Base-by-base conservation (phyloP, 768 basidiomycete genomes). In the Tephrocybe sp. region DNA sequence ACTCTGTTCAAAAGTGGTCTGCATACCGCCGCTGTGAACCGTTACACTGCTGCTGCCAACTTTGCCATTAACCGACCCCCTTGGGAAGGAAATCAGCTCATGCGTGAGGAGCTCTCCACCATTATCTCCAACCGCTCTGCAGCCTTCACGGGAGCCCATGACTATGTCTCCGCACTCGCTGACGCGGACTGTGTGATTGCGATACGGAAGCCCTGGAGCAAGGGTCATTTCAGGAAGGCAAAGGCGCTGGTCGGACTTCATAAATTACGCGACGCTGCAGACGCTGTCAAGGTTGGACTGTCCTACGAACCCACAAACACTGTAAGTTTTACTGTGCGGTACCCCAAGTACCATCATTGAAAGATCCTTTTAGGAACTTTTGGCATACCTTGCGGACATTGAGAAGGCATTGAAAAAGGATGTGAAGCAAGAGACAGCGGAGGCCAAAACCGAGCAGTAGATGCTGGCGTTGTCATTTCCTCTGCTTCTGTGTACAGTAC, bases 151-250 rank as follows among this genome's bases (percentile, higher is more conserved):
- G 34, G 15, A 36, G 34, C 34, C 4, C 11, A 14, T 68, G 91
- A 95, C 67, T 86, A 75, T 59, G 76, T 92, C 45, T 79, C 81
- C 20, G 88, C 93, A 3, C 71, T 95, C 7, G 85, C 85, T 23
- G 97, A 99, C 63, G 94, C 97, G 0, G 94, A 98, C 50, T 85
- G 86, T 1, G 93, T 98, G 62, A 86, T 97, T 36, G 69, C 81
- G 56, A 72, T 97, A 45, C 89, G 93, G 62, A 77, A 85, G 50
- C 85, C 84, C 39, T 98, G 96, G 95, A 83, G 89, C 61, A 99
- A 98, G 64, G 97, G 94, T 0, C 91, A 98, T 68, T 97, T 97
- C 76, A 79, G 97, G 52, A 94, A 90, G 64, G 90, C 92, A 2
- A 93, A 92, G 65, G 93, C 96, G 0, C 73, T 99, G 37, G 73